Percentiles rank a stretch among this genome's conserved stretches.
phyloP scores from a whole-genome alignment of 163 green algal species.

The Coccomyxa subellipsoidea region DNA sequence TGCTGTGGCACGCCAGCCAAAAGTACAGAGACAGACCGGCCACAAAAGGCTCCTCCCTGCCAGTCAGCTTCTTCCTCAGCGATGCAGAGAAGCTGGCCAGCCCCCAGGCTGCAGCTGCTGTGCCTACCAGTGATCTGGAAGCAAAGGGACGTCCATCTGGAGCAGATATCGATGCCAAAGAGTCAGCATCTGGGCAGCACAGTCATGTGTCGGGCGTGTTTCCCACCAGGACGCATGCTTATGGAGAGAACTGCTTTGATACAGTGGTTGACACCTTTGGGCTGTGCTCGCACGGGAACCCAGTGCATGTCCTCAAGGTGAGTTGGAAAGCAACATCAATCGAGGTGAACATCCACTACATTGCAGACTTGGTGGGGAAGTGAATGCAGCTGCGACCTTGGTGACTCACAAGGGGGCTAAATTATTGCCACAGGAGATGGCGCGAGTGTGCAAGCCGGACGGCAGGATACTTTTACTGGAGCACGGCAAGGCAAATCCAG shows the following conservation, averaged over 20 bases:
- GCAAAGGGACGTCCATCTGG: not conserved
- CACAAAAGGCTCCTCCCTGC: not conserved
- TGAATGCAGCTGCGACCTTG: too few relatives aligned
- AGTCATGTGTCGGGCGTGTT: not conserved
- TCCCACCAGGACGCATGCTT: not conserved
- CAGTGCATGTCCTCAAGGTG: constrained; percentile 51
- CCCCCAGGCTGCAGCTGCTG: not conserved
- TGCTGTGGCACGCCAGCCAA: constrained; percentile 55
- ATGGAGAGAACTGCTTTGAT: constrained; percentile 53
- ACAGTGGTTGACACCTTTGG: constrained; percentile 85
- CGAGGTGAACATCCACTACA: too few relatives aligned
- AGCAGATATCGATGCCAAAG: not conserved
- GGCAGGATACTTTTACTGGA: constrained; percentile 76
- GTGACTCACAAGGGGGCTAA: too few relatives aligned
- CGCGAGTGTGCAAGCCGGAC: constrained; percentile 54
- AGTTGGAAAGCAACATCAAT: too few relatives aligned
- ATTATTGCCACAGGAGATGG: constrained; percentile 65
- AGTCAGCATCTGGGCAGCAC: not conserved
- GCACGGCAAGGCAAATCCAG: constrained; percentile 60
- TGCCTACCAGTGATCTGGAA: not conserved
- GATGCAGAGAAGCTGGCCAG: constrained; percentile 38
- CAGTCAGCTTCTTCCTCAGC: constrained; percentile 39
- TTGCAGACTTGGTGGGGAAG: too few relatives aligned
- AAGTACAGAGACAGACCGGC: constrained; percentile 33
- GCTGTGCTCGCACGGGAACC: constrained; percentile 71